Conservation (phyloP, 1,139 yeast genomes). For the Magnusiomyces magnusii region DNA sequence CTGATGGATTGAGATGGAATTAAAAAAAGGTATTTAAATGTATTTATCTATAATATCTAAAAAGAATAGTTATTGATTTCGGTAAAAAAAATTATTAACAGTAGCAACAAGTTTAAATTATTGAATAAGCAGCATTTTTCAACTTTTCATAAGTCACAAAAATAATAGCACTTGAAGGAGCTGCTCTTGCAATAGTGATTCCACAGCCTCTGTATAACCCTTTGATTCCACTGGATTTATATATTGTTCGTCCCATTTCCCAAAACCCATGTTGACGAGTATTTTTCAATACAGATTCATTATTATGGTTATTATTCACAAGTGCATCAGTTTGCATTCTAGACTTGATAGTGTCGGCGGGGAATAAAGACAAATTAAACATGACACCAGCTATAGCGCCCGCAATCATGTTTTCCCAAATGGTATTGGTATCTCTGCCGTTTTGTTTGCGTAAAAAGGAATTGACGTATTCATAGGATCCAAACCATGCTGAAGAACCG, state of each 20-base stretch:
- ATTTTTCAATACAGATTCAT: not conserved
- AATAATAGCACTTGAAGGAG: slow-evolving; percentile 85
- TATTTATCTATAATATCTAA: too few relatives aligned
- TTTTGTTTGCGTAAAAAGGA: slow-evolving; percentile 33
- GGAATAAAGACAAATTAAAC: slow-evolving; percentile 74
- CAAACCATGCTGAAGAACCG: slow-evolving; percentile 94
- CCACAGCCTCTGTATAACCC: slow-evolving; percentile 83
- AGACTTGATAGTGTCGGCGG: slow-evolving; percentile 86
- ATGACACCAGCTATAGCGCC: slow-evolving; percentile 86
- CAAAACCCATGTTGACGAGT: slow-evolving; percentile 25
- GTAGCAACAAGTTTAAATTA: too few relatives aligned
- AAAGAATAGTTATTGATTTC: too few relatives aligned
- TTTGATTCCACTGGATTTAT: slow-evolving; percentile 46
- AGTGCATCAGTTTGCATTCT: slow-evolving; percentile 64
- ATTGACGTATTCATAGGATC: slow-evolving; percentile 63
- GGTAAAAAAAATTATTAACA: too few relatives aligned
- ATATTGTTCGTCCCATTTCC: slow-evolving; percentile 37
- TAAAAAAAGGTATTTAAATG: too few relatives aligned
- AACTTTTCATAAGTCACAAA: slow-evolving; percentile 71
- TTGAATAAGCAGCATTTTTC: slow-evolving; percentile 30
- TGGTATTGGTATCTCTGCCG: slow-evolving; percentile 28
- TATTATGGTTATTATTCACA: not conserved
- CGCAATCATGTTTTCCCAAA: slow-evolving; percentile 53
- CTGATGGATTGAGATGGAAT: too few relatives aligned
- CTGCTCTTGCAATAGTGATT: slow-evolving; percentile 70